Evolutionary conservation across 2,329 filamentous ascomycete genomes (phyloP).

Genomic region (Trichoderma sp.): DNA sequence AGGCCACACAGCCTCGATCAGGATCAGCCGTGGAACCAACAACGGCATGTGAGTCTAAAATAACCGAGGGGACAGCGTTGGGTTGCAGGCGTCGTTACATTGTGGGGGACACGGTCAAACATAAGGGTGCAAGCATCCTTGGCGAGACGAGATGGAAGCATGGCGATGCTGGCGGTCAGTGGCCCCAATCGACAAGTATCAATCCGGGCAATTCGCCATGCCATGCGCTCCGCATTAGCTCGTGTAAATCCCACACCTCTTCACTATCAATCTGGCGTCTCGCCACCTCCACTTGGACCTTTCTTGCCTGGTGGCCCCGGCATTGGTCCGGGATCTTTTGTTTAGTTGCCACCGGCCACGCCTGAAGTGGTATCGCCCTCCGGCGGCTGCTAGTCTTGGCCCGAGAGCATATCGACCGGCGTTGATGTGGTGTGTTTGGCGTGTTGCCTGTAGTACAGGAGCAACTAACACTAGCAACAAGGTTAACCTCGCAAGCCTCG

Average conservation of each 20-base stretch:
- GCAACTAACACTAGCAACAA: neutral
- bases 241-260: neutral
- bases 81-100: neutral
- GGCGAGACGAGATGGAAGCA: neutral
- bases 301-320: conserved; percentile 14
- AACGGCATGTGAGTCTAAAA: neutral
- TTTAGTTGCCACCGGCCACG: conserved; percentile 22
- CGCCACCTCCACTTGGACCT: neutral
- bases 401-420: neutral
- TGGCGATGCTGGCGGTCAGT: neutral
- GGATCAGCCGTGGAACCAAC: neutral
- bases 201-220: conserved; percentile 10
- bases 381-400: conserved; percentile 29
- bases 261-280: conserved; percentile 3
- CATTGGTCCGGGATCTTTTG: conserved; percentile 28
- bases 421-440: neutral
- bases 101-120: neutral
- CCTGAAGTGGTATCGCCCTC: conserved; percentile 28
- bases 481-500: neutral
- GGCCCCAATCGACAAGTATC: neutral
- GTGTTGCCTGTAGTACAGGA: neutral
- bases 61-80: neutral
- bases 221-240: conserved; percentile 8
- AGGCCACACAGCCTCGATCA: neutral
- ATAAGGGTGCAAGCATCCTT: neutral